Conservation (phyloP, 1,139 yeast species). For the Arxiozyma heterogenica region DNA sequence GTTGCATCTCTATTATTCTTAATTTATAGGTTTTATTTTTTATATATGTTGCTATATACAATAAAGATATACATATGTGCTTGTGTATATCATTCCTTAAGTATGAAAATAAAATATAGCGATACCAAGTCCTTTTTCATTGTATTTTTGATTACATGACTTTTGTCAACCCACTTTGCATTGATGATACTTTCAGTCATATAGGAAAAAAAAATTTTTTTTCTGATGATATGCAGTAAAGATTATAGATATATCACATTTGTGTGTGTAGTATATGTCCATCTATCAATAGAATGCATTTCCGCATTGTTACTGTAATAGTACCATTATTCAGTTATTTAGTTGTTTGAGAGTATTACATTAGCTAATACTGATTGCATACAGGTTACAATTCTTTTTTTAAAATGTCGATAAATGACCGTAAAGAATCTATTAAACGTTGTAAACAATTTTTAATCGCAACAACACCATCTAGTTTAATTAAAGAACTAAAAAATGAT, state of each 20-base stretch:
- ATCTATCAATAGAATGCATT: no score
- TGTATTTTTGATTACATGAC: neutral
- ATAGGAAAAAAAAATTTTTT: neutral
- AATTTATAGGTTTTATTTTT: neutral
- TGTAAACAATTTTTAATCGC: slow-evolving; percentile 3
- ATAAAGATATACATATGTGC: neutral
- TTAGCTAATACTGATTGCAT: neutral
- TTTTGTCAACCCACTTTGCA: no score
- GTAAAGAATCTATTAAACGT: slow-evolving; percentile 6
- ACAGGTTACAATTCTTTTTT: neutral
- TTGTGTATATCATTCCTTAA: neutral
- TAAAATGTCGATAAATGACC: neutral
- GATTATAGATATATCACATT: neutral
- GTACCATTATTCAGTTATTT: no score
- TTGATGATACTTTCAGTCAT: neutral
- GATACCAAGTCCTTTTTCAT: neutral
- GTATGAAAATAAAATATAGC: no score
- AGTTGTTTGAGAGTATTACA: neutral
- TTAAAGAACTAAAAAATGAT: slow-evolving; percentile 6
- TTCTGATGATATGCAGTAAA: neutral
- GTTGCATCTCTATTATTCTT: neutral
- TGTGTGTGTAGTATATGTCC: neutral
- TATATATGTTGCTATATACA: neutral
- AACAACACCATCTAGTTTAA: slow-evolving; percentile 10
- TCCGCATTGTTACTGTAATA: neutral